A percentile compares a stretch with the other conserved stretches of the same genome.
Evolutionary conservation across 1,284 basidiomycete species (phyloP).

Genomic region (Sporisorium reilianum): DNA sequence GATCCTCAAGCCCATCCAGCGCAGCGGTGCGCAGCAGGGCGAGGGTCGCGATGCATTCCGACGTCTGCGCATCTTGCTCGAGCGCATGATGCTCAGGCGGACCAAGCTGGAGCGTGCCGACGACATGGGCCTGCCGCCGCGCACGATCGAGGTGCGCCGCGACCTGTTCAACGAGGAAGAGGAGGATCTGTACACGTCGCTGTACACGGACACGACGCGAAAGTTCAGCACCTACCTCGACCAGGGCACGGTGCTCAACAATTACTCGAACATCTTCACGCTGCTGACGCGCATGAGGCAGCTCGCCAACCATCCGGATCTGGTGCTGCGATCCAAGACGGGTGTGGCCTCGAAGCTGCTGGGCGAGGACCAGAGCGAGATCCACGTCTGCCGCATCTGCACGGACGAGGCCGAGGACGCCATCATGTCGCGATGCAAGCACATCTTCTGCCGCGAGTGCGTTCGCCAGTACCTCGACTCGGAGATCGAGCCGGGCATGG

Average conservation of each 20-base stretch:
- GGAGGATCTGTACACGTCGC: conserved; percentile 91
- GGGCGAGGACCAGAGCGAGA: conserved; percentile 59
- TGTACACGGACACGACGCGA: conserved; percentile 92
- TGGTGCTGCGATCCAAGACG: conserved; percentile 89
- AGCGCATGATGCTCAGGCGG: conserved; percentile 91
- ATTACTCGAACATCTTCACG: conserved; percentile 72
- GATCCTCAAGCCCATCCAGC: conserved; percentile 68
- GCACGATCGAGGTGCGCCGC: conserved; percentile 86
- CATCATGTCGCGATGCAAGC: conserved; percentile 85
- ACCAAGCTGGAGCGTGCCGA: conserved; percentile 89
- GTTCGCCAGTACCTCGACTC: conserved; percentile 88
- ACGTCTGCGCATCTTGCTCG: conserved; percentile 77
- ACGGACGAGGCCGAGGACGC: conserved; percentile 97
- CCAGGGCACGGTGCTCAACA: conserved; percentile 80
- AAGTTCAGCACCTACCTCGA: conserved; percentile 91
- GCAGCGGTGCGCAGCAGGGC: conserved; percentile 57
- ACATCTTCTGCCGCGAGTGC: conserved; percentile 88
- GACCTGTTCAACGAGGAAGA: conserved; percentile 97
- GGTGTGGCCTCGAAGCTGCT: conserved; percentile 58
- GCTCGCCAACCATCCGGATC: conserved; percentile 77
- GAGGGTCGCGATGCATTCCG: conserved; percentile 65
- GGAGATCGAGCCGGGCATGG: conserved; percentile 74
- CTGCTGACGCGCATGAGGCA: conserved; percentile 69
- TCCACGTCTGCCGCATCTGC: conserved; percentile 84
- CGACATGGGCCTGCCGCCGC: conserved; percentile 95